These are phyloP conservation scores for Hypoxylon fuscum DNA, from an alignment of 495 filamentous ascomycete genomes.

Conservation along the genomic window DNA sequence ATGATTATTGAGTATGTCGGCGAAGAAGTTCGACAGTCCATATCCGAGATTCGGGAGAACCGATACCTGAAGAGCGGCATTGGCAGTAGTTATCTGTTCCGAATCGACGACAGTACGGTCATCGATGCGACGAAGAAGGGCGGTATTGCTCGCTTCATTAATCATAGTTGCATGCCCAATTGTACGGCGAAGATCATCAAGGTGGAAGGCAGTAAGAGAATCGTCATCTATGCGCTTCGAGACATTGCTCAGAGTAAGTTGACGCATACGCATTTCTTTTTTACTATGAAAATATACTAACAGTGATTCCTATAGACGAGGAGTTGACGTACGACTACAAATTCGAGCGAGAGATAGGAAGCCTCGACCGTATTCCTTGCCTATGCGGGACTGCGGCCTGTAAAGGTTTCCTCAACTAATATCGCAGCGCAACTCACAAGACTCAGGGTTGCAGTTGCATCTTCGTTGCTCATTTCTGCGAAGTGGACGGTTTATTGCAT, in stretches of 20 bases:
- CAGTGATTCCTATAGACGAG: slow-evolving; percentile 72
- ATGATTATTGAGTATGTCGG: slow-evolving; percentile 99
- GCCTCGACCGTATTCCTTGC: slow-evolving; percentile 94
- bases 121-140: slow-evolving; percentile 98
- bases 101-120: slow-evolving; percentile 96
- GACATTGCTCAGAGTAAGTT: slow-evolving; percentile 93
- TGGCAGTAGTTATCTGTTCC: slow-evolving; percentile 96
- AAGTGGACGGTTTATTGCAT: slow-evolving; percentile 30
- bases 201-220: slow-evolving; percentile 97
- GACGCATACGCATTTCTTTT: not conserved
- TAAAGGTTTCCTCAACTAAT: slow-evolving; percentile 98
- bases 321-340: slow-evolving; percentile 99
- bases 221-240: slow-evolving; percentile 96
- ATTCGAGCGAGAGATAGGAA: slow-evolving; percentile 96
- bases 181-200: slow-evolving; percentile 99
- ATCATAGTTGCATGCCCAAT: slow-evolving; percentile 97
- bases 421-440: not conserved
- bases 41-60: slow-evolving; percentile 91
- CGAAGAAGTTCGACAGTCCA: slow-evolving; percentile 94
- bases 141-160: slow-evolving; percentile 98
- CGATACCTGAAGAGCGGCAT: slow-evolving; percentile 96
- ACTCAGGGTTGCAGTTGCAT: slow-evolving; percentile 17
- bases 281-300: slow-evolving; percentile 51
- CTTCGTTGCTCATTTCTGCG: slow-evolving; percentile 14
- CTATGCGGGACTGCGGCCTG: slow-evolving; percentile 94